Evolutionary conservation across 108 stramenopile genomes (phyloP), one percentile per base, ranked within the genome.

Genomic region (Fragilaria crotonensis): DNA sequence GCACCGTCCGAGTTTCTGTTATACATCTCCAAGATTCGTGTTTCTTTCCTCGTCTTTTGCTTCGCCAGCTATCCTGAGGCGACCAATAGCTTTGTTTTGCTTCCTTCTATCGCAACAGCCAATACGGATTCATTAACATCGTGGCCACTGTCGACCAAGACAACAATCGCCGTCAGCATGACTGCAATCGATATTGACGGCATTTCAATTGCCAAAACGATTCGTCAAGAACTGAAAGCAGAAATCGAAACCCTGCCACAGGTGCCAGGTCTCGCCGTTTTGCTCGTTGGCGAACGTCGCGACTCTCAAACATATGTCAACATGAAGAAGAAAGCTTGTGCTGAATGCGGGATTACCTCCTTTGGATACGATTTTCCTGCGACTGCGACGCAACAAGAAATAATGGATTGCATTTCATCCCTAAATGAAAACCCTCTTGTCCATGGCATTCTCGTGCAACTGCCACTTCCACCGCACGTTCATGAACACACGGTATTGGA

Each of bases 401-500:
- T 96, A 0, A 26, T 90, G n/a, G 71, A 36, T 4, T 74, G 75
- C 52, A 81, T 95, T 17, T 50, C 46, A 5, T 68, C 72, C n/a
- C 76, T 90, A 55, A 97, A 95, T 52, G 75, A 58, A 7, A 83
- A 94, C 54, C 54, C 66, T 1, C 55, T 58, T 17, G 90, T 98
- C 19, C 92, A 98, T 70, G 95, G 95, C 0, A 98, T 98, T 59
- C 72, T 98, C 36, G 95, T 98, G 7, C 97, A 98, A 75, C 76
- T 98, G 26, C 97, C 97, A 1, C 59, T 98, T 5, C 97, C 97
- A 2, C 44, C 47, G 18, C 90, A 95, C 46, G 83, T 97, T 22
- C 55, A 91, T 59, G 95, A 95, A 61, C 64, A 68, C 1, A 67
- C 36, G 28, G 83, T 97, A 5, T 73, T 94, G 28, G 49, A 69